phyloP scores from a whole-genome alignment of 257 asterid species.

The Haberlea rhodopensis region DNA sequence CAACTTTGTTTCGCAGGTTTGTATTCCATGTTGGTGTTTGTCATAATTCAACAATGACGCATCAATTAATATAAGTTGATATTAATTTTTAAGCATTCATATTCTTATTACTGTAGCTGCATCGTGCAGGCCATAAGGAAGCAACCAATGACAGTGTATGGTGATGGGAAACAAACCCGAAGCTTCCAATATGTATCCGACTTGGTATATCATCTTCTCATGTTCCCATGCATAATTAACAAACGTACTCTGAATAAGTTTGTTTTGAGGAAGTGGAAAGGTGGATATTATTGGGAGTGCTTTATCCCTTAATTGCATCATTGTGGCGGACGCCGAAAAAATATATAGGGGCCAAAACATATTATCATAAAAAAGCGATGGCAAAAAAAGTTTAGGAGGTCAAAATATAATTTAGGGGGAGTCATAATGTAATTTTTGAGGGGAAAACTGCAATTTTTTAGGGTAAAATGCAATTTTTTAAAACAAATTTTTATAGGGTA shows the following conservation, averaged over 20 bases:
- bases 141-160: conserved; percentile 89
- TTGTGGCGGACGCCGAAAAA: too few species aligned
- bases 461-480: too few species aligned
- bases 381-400: too few species aligned
- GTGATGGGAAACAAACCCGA: conserved; percentile 93
- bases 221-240: not conserved
- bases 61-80: too few species aligned
- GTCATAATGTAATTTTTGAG: too few species aligned
- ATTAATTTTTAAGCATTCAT: conserved; percentile 3
- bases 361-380: too few species aligned
- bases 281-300: not conserved
- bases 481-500: too few species aligned
- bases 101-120: conserved; percentile 19
- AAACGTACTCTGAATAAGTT: not conserved
- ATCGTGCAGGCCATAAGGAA: conserved; percentile 73
- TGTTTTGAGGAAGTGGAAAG: not conserved
- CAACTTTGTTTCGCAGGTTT: conserved; percentile 96
- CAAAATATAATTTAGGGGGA: too few species aligned
- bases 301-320: not conserved
- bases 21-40: conserved; percentile 19
- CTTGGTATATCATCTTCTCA: conserved; percentile 57
- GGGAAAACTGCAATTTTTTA: too few species aligned
- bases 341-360: too few species aligned
- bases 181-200: conserved; percentile 94
- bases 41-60: not conserved